Conservation (phyloP, 768 basidiomycete genomes). For the Pulveroboletus sp. region DNA sequence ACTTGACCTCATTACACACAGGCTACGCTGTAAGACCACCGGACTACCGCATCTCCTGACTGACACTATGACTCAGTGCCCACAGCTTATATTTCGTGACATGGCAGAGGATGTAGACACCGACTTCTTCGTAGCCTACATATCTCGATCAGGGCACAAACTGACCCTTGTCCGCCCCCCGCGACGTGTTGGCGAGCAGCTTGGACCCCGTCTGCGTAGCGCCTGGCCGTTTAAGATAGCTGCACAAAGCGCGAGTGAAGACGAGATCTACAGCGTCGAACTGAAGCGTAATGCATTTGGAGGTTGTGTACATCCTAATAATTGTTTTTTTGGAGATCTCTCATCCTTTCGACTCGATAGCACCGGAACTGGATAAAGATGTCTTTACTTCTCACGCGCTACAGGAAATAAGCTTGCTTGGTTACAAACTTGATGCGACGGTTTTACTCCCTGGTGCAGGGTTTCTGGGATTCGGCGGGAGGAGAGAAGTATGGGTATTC, state of each 20-base stretch:
- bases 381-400: slow-evolving; percentile 60
- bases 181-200: slow-evolving; percentile 32
- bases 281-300: slow-evolving; percentile 41
- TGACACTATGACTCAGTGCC: slow-evolving; percentile 36
- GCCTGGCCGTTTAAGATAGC: slow-evolving; percentile 41
- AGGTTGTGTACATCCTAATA: slow-evolving; percentile 17
- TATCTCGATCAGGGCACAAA: slow-evolving; percentile 57
- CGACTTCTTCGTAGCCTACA: slow-evolving; percentile 60
- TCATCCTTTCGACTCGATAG: slow-evolving; percentile 21
- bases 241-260: slow-evolving; percentile 42
- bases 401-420: slow-evolving; percentile 50
- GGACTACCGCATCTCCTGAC: slow-evolving; percentile 13
- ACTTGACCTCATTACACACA: slow-evolving; percentile 56
- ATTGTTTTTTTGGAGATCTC: not conserved
- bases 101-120: slow-evolving; percentile 43
- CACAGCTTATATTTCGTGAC: slow-evolving; percentile 65
- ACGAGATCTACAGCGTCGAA: slow-evolving; percentile 51
- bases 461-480: slow-evolving; percentile 35
- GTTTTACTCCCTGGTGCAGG: slow-evolving; percentile 50
- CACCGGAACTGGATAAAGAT: slow-evolving; percentile 43
- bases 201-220: slow-evolving; percentile 36
- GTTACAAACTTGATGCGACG: slow-evolving; percentile 62
- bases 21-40: slow-evolving; percentile 42
- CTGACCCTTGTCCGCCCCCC: slow-evolving; percentile 44
- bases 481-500: slow-evolving; percentile 65